Evolutionary conservation across 345 rosid genomes (phyloP).

Genomic region (Salix purpurea): DNA sequence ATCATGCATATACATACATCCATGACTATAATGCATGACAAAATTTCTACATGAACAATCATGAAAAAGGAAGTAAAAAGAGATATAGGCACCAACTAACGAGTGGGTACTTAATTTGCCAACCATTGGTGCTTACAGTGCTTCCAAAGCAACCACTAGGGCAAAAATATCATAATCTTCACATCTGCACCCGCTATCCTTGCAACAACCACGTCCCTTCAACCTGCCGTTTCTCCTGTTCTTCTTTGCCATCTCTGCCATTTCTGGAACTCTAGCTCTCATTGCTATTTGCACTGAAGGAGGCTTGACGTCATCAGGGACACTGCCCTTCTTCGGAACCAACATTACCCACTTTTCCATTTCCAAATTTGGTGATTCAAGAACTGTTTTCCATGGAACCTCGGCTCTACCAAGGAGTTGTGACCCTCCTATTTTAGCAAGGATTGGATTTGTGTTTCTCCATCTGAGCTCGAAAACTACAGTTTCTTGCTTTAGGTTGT

Average conservation of each 20-base stretch:
- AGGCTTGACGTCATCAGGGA: conserved; percentile 25
- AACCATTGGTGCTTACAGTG: conserved; percentile 20
- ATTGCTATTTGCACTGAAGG: conserved; percentile 41
- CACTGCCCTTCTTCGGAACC: conserved; percentile 13
- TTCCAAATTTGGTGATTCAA: conserved; percentile 47
- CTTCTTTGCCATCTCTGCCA: conserved; percentile 9
- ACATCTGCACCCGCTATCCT: conserved; percentile 22
- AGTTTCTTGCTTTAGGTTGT: conserved; percentile 39
- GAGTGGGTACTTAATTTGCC: neutral
- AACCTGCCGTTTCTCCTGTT: conserved; percentile 13
- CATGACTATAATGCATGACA: neutral
- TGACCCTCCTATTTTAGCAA: conserved; percentile 43
- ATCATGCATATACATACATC: neutral
- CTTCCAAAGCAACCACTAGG: conserved; percentile 43
- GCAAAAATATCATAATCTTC: conserved; percentile 44
- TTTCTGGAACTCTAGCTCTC: conserved; percentile 20
- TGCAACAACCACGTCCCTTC: conserved; percentile 31
- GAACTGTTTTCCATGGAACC: conserved; percentile 38
- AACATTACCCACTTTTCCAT: conserved; percentile 44
- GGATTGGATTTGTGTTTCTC: conserved; percentile 28
- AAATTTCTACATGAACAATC: neutral
- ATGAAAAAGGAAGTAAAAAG: neutral
- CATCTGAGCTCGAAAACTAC: conserved; percentile 59
- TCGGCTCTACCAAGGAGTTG: conserved; percentile 58
- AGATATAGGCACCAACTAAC: neutral